A percentile compares a stretch with the other conserved stretches of the same genome.
Evolutionary conservation across 164 flowering plant species (phyloP).

Genomic region (Nymphaea colorata): DNA sequence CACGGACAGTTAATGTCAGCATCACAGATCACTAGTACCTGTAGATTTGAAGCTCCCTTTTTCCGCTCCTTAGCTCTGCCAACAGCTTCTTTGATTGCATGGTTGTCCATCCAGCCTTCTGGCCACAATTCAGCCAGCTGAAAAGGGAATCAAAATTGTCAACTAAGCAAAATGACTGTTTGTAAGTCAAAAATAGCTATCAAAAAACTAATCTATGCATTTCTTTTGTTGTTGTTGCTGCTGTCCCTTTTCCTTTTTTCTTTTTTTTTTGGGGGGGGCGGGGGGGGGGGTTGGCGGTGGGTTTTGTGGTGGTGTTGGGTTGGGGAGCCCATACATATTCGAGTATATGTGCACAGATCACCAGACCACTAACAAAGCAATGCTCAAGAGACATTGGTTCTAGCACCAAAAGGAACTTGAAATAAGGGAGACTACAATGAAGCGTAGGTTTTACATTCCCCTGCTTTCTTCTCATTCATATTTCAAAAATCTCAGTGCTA

Average conservation of each 20-base stretch:
- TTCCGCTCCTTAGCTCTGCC: conserved; percentile 72
- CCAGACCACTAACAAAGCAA: not conserved
- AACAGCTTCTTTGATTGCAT: conserved; percentile 77
- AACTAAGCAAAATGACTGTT: not conserved
- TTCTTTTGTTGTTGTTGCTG: no score
- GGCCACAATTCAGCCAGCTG: conserved; percentile 98
- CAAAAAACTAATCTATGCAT: no score
- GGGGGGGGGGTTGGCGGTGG: no score
- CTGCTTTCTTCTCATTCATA: no score
- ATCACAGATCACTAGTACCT: conserved; percentile 4
- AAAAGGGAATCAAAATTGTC: conserved; percentile 1
- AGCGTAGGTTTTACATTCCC: no score
- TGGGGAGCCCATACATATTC: conserved; percentile 1
- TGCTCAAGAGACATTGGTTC: no score
- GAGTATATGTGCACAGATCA: not conserved
- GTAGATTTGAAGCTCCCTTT: conserved; percentile 15
- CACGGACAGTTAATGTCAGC: conserved; percentile 31
- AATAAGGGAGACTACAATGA: no score
- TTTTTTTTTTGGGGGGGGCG: no score
- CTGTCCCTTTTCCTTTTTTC: no score
- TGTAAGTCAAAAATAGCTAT: no score
- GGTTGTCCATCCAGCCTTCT: conserved; percentile 74
- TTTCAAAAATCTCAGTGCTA: no score
- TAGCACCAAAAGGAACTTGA: not conserved
- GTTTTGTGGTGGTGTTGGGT: no score